Conservation (phyloP, 305 asterid genomes). For the Solanum chacoense region DNA sequence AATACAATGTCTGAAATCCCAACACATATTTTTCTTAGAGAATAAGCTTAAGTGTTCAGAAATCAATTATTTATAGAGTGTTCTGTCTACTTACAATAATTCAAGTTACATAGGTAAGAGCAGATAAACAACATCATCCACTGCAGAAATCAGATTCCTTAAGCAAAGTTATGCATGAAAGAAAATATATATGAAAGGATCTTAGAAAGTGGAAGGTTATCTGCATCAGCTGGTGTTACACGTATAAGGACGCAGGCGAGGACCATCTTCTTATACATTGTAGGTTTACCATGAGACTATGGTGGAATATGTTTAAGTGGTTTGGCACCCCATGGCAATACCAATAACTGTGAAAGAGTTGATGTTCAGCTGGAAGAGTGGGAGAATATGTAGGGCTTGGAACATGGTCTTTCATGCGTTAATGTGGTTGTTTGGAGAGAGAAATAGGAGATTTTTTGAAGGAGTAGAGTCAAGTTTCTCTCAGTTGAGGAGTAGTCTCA, state of each 20-base stretch:
- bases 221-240: background rate
- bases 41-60: background rate
- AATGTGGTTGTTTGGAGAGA: background rate
- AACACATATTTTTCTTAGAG: background rate
- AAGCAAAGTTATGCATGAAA: background rate
- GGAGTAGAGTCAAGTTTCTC: background rate
- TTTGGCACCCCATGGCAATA: background rate
- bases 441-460: background rate
- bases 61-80: background rate
- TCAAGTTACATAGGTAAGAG: background rate
- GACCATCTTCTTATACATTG: background rate
- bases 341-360: background rate
- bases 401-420: background rate
- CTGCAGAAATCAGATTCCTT: background rate
- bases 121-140: background rate
- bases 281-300: background rate
- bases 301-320: background rate
- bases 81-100: background rate
- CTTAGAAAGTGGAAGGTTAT: background rate
- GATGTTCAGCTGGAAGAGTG: background rate
- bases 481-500: background rate
- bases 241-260: background rate
- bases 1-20: background rate
- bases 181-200: background rate
- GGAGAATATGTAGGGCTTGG: background rate